Evolutionary conservation across 2,329 filamentous ascomycete species (phyloP), one percentile per base, ranked within the genome.

Genomic region (Colletotrichum incanum): DNA sequence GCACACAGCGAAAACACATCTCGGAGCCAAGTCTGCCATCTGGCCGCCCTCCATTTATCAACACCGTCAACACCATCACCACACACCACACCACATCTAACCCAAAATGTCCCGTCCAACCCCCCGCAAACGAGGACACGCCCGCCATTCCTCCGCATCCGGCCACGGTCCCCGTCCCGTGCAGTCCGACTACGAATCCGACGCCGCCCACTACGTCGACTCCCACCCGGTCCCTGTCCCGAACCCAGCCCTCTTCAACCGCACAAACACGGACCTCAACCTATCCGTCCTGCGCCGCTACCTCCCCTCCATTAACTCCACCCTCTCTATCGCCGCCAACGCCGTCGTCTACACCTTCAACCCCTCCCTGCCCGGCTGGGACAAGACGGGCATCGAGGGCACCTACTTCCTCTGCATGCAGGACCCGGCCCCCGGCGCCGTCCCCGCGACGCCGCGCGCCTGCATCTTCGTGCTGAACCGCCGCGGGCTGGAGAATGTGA

Each of bases 251-350:
- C 75, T 88, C 84, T 84, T 89, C 83, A 86, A 65, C 80, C 92
- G 93, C 75, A 92, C 92, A 74, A 96, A 95, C 81, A 93, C 93
- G 67, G 93, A 97, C 76, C 91, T 98, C 78, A 98, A 98, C 85
- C 88, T 97, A 75, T 87, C 90, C 60, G 96, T 98, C 49, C 88
- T 98, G 45, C 91, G 89, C 71, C 93, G 94, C 76, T 94, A 98
- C 84, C 90, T 94, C 71, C 93, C 94, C 41, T 88, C 90, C 70
- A 90, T 98, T 75, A 86, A 86, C 71, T 85, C 87, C 64, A 94
- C 98, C 79, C 86, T 94, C 74, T 92, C 93, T 74, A 93, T 96
- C 76, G 94, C 94, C 7, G 92, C 93, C 41, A 97, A 96, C 78
- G 93, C 93, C 34, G 94, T 96, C 45, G 89, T 98, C 75, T 98